A percentile compares a stretch with the other conserved stretches of the same genome.
phyloP scores from a whole-genome alignment of 768 basidiomycete species.

The Pulveroboletus sp. region DNA sequence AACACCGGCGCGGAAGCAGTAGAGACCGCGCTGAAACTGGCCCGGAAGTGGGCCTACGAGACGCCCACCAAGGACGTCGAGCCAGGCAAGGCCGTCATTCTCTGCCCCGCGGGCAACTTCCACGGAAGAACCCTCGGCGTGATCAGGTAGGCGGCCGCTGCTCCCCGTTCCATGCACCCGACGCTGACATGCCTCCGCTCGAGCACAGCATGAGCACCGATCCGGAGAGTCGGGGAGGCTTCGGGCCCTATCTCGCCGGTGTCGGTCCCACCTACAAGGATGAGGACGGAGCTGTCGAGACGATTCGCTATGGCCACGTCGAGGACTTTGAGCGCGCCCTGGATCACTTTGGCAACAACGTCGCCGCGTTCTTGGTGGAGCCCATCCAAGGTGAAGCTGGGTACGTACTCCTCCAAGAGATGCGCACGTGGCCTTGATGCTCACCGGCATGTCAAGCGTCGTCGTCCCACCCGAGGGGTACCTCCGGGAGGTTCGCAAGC shows the following conservation, averaged over 20 bases:
- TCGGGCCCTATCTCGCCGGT: slow-evolving; percentile 84
- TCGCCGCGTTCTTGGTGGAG: slow-evolving; percentile 93
- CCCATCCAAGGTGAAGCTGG: slow-evolving; percentile 99
- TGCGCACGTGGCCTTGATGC: neutral
- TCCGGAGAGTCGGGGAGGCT: slow-evolving; percentile 79
- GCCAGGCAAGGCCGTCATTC: slow-evolving; percentile 71
- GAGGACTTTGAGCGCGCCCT: slow-evolving; percentile 81
- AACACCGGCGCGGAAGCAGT: slow-evolving; percentile 99
- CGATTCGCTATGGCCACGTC: slow-evolving; percentile 80
- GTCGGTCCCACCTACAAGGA: slow-evolving; percentile 78
- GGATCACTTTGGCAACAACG: slow-evolving; percentile 70
- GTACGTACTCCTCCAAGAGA: slow-evolving; percentile 42
- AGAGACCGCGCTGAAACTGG: slow-evolving; percentile 93
- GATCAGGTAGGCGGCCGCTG: slow-evolving; percentile 52
- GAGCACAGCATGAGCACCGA: slow-evolving; percentile 84
- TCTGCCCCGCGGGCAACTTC: slow-evolving; percentile 89
- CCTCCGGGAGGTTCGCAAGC: slow-evolving; percentile 63
- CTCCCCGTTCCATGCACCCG: neutral
- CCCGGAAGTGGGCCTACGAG: slow-evolving; percentile 98
- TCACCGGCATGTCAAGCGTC: slow-evolving; percentile 48
- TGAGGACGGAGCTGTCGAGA: slow-evolving; percentile 39
- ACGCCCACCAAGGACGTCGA: slow-evolving; percentile 52
- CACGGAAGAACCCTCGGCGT: slow-evolving; percentile 91
- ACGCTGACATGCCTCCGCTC: slow-evolving; percentile 9
- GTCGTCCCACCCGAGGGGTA: slow-evolving; percentile 90